Evolutionary conservation across 257 asterid species (phyloP).

Genomic region (Lantana camara): DNA sequence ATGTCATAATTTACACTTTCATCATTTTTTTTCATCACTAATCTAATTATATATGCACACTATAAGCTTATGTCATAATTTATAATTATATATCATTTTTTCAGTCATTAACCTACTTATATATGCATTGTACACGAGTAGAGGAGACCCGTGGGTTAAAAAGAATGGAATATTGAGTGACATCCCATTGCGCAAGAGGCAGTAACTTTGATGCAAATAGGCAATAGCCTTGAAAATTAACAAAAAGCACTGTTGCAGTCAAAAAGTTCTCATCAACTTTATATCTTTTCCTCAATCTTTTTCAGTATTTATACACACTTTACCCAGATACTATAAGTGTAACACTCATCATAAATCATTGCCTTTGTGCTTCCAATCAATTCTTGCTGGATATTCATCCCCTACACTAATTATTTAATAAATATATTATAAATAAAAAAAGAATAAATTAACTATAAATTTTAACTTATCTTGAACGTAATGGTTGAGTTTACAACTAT

Average conservation of each 20-base stretch:
- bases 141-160: not conserved
- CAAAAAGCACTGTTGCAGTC: constrained; percentile 57
- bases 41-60: too few relatives aligned
- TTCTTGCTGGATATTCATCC: constrained; percentile 23
- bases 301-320: constrained; percentile 21
- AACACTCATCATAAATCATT: constrained; percentile 22
- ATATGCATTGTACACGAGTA: too few relatives aligned
- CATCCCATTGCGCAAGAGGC: constrained; percentile 24
- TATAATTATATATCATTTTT: too few relatives aligned
- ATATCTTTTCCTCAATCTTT: constrained; percentile 29
- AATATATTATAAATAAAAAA: too few relatives aligned
- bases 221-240: too few relatives aligned
- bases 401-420: not conserved
- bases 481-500: too few relatives aligned
- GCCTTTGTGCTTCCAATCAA: constrained; percentile 29
- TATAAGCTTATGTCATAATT: too few relatives aligned
- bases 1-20: too few relatives aligned
- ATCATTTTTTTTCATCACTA: too few relatives aligned
- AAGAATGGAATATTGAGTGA: constrained; percentile 15
- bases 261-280: constrained; percentile 45
- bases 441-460: too few relatives aligned
- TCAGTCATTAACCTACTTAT: too few relatives aligned
- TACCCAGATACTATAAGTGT: not conserved
- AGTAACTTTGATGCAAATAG: constrained; percentile 42
- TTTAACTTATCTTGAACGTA: too few relatives aligned